phyloP scores from a whole-genome alignment of 805 yeast genomes.

The Spathaspora girioi region DNA sequence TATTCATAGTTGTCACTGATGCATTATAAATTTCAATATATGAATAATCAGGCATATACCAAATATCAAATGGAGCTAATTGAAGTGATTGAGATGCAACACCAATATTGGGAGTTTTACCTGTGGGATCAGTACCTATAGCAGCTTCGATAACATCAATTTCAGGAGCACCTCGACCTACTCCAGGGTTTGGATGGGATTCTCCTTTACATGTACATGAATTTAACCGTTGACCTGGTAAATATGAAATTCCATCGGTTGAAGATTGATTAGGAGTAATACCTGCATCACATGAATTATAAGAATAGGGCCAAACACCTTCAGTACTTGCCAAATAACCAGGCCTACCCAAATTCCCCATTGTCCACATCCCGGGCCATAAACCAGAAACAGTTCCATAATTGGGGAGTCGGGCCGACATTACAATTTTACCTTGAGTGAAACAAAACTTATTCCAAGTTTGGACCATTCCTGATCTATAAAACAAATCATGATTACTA shows the following conservation, averaged over 20 bases:
- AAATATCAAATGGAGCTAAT: conserved; percentile 89
- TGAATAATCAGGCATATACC: conserved; percentile 89
- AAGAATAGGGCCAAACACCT: conserved; percentile 40
- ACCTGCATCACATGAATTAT: conserved; percentile 36
- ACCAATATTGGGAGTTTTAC: conserved; percentile 35
- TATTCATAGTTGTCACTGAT: conserved; percentile 73
- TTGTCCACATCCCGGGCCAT: conserved; percentile 41
- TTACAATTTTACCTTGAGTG: conserved; percentile 27
- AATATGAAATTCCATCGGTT: conserved; percentile 33
- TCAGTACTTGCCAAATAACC: conserved; percentile 35
- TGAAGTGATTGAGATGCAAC: conserved; percentile 90
- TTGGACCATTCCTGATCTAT: conserved; percentile 38
- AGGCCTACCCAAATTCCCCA: conserved; percentile 38
- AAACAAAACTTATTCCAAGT: conserved; percentile 38
- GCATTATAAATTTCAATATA: conserved; percentile 69
- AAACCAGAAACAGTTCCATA: conserved; percentile 34
- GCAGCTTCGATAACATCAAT: conserved; percentile 42
- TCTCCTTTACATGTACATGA: conserved; percentile 31
- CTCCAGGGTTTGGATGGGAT: conserved; percentile 35
- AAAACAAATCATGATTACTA: conserved; percentile 30
- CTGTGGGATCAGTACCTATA: conserved; percentile 44
- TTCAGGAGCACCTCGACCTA: conserved; percentile 37
- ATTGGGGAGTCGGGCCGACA: conserved; percentile 31
- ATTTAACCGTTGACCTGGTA: conserved; percentile 34
- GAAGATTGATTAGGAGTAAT: conserved; percentile 39